Percentiles rank a stretch among this genome's conserved stretches.
phyloP scores from a whole-genome alignment of 1,284 basidiomycete genomes.

The Moniliophthora roreri region DNA sequence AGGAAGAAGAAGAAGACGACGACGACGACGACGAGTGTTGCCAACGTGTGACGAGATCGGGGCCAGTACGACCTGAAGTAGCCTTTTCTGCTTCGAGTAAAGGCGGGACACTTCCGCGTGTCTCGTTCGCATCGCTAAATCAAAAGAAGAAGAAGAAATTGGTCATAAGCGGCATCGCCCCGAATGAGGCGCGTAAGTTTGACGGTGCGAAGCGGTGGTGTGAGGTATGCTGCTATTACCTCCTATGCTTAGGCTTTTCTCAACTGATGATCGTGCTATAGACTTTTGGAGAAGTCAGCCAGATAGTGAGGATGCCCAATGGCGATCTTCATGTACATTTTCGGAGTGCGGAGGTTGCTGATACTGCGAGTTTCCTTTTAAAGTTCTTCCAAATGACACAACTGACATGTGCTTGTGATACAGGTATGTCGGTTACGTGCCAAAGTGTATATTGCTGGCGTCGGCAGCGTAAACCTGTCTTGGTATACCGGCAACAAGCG shows the following conservation, averaged over 20 bases:
- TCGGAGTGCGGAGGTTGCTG: conserved; percentile 69
- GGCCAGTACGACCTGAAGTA: conserved; percentile 31
- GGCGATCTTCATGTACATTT: conserved; percentile 74
- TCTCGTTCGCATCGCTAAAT: conserved; percentile 46
- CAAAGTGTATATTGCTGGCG: conserved; percentile 66
- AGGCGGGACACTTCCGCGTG: conserved; percentile 34
- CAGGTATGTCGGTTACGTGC: conserved; percentile 77
- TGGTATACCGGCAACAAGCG: conserved; percentile 69
- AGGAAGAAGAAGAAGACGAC: conserved; percentile 32
- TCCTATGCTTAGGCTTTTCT: conserved; percentile 6
- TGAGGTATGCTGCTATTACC: conserved; percentile 45
- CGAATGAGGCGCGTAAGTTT: conserved; percentile 47
- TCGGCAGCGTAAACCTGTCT: conserved; percentile 73
- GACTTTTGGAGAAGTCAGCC: conserved; percentile 72
- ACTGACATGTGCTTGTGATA: conserved; percentile 3
- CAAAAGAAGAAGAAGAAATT: conserved; percentile 49
- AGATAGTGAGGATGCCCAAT: conserved; percentile 69
- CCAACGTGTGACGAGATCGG: conserved; percentile 20
- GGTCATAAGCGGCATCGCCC: conserved; percentile 53
- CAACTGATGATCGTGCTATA: conserved; percentile 26
- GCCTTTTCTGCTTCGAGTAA: conserved; percentile 35
- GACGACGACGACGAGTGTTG: conserved; percentile 26
- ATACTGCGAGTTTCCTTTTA: conserved; percentile 53
- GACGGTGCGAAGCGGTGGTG: conserved; percentile 69
- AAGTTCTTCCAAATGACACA: conserved; percentile 4